Conservation (phyloP, 495 filamentous ascomycete genomes). For the Penicillium egyptiacum region DNA sequence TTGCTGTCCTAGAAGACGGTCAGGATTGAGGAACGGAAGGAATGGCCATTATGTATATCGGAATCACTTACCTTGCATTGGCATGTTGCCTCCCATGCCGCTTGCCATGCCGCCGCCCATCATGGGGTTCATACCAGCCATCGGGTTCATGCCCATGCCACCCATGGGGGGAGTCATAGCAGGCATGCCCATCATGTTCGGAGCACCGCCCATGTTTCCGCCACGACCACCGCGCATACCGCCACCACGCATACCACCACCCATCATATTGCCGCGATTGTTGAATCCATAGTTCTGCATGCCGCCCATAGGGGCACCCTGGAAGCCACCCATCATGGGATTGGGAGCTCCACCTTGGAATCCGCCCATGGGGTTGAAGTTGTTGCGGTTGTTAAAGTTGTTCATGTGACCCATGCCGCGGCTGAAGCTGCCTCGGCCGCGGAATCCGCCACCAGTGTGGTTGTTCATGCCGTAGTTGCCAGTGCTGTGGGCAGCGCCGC, state of each 20-base stretch:
- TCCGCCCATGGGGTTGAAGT: slow-evolving; percentile 56
- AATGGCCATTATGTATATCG: not conserved
- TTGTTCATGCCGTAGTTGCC: slow-evolving; percentile 23
- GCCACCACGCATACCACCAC: slow-evolving; percentile 66
- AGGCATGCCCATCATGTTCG: slow-evolving; percentile 56
- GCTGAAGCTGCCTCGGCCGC: slow-evolving; percentile 52
- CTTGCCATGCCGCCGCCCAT: slow-evolving; percentile 20
- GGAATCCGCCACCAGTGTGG: slow-evolving; percentile 39
- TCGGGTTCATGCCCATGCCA: slow-evolving; percentile 53
- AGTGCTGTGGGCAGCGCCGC: slow-evolving; percentile 1
- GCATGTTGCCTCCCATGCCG: slow-evolving; percentile 61
- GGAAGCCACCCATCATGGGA: slow-evolving; percentile 64
- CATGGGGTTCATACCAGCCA: slow-evolving; percentile 38
- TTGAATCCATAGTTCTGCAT: slow-evolving; percentile 59
- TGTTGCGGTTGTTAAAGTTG: slow-evolving; percentile 49
- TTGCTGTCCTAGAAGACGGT: slow-evolving; percentile 29
- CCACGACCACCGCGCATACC: slow-evolving; percentile 73
- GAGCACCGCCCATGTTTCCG: slow-evolving; percentile 50
- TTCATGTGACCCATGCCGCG: slow-evolving; percentile 42
- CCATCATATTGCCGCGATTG: slow-evolving; percentile 64
- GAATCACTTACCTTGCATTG: slow-evolving; percentile 55
- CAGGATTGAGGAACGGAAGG: slow-evolving; percentile 1
- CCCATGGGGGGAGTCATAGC: slow-evolving; percentile 52
- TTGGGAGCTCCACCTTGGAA: slow-evolving; percentile 47
- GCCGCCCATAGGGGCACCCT: slow-evolving; percentile 51